Base-by-base conservation (phyloP, 129 eudicot genomes). In the Heracleum sosnowskyi region DNA sequence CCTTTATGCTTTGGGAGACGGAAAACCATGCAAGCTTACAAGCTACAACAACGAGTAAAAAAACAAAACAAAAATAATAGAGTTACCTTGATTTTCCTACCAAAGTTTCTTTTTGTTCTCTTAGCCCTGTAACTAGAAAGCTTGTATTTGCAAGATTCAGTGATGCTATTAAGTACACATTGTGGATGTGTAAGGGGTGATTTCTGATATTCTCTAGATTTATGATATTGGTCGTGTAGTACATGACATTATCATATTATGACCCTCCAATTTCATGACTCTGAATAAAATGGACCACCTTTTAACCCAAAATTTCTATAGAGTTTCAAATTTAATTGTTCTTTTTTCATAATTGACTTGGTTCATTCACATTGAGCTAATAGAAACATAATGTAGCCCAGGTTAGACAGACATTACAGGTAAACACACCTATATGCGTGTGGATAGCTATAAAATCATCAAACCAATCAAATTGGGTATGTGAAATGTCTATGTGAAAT, bases 111-210 rank as follows among this genome's bases (percentile, higher is more conserved):
- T 91, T 85, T 96, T 71, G 89, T 33, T 77, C 90, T 96, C 97
- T 96, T 96, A 49, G 78, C 86, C 87, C 97, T 83, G 93, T 96
- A 96, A 87, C 99, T 89, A 40, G 97, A 88, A 84, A 96, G 97
- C 93, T 96, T 87, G 80, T 92, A 88, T 88, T 73, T 78, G 68
- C 99, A 97, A 74, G 78, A 91, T 81, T 92, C 97, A 62, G 86
- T 62, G 81, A 80, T 82, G 80, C 86, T 86, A 72, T 80, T 82
- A 79, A 83, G 79, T 34, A 81, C 60, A 28, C 76, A 42, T 26
- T 72, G 83, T 34, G 94, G 91, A 79, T 84, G 90, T 77, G 86
- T 87, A 77, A 73, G 77, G 74, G 90, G 86, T 55, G 94, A 90
- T 78, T 86, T 89, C n/a, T n/a, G n/a, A n/a, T n/a, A n/a, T n/a